Evolutionary conservation across 345 rosid genomes (phyloP), one percentile per base, ranked within the genome.

Genomic region (Arabidopsis arenosa): DNA sequence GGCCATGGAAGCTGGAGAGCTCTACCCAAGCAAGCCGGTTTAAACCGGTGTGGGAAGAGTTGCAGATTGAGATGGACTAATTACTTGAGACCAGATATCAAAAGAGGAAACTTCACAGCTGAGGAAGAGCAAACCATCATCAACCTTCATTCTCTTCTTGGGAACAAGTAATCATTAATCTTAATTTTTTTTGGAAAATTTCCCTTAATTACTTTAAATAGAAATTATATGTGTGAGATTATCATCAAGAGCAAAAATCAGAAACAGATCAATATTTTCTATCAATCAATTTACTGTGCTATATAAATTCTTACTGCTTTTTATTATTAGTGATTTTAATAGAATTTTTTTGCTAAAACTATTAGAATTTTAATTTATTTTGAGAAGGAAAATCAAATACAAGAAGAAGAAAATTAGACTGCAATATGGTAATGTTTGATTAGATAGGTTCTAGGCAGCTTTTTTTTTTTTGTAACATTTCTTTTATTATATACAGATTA

Each of bases 1-100:
- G 96, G 91, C 21, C 91, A 84, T 84, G 93, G 91, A 77, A 90
- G 93, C 44, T 90, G 96, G 93, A 85, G 93, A 82, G 87, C 89
- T 45, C 87, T 88, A 48, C 96, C 96, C 0, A 83, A 72, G 70
- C 90, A 82, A 41, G 92, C 93, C 5, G 93, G 93, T 17, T 69
- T 90, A 56, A 90, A 90, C 68, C 76, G 96, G 52, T 90, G 96
- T 74, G 96, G 96, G 4, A 90, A 90, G 73, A 90, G 96, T 76
- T 90, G 96, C 63, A 83, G 96, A 74, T 83, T 90, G 23, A 62
- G 96, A 54, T 88, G 96, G 96, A 88, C 87, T 63, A 90, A 90
- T 76, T 90, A 90, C 77, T 82, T 90, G 55, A 81, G 96, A 63
- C 93, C 96, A 5, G 93, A 88, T 39, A 90, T 90, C 76, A 87